Base-by-base conservation (phyloP, 2,329 filamentous ascomycete genomes). In the Cytospora piceae region DNA sequence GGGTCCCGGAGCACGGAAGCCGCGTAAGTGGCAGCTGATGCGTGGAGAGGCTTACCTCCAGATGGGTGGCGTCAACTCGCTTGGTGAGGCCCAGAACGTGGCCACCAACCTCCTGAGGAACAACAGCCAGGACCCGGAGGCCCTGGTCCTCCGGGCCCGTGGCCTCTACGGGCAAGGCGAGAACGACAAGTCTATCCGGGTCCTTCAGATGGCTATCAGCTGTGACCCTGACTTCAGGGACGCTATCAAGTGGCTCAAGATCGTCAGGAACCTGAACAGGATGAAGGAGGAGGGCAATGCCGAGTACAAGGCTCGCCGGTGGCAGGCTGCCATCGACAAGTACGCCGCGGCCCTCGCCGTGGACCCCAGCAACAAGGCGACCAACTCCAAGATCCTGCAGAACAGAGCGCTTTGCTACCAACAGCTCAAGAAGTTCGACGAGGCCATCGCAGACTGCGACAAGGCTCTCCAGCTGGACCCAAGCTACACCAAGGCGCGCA, bases 251-350 rank as follows among this genome's bases (percentile, higher is more conserved):
- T 94, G 92, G 81, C 83, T 98, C 67, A 87, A 92, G 68, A 91
- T 91, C 75, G 93, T 97, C 54, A 93, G 96, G 80, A 96, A 94
- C 79, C 85, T 99, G 27, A 91, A 96, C 73, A 87, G 91, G 68
- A 94, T 93, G 84, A 98, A 98, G 83, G 91, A 95, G 71, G 93
- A 97, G 73, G 95, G 95, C 67, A 98, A 99, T 77, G 78, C 82
- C 7, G 90, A 93, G 27, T 99, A 96, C 86, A 98, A 97, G 82
- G 85, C 88, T 62, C 90, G 90, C 68, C 86, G 89, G 66, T 95
- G 89, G 80, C 87, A 92, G 74, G 82, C 88, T 61, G 95, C 95
- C 32, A 89, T 97, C 64, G 88, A 94, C 64, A 90, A 93, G 71
- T 99, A 97, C 79, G 88, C 88, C 3, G 82, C 90, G 68, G 94